phyloP scores from a whole-genome alignment of 2,329 filamentous ascomycete species.

The Emergomyces africanus region DNA sequence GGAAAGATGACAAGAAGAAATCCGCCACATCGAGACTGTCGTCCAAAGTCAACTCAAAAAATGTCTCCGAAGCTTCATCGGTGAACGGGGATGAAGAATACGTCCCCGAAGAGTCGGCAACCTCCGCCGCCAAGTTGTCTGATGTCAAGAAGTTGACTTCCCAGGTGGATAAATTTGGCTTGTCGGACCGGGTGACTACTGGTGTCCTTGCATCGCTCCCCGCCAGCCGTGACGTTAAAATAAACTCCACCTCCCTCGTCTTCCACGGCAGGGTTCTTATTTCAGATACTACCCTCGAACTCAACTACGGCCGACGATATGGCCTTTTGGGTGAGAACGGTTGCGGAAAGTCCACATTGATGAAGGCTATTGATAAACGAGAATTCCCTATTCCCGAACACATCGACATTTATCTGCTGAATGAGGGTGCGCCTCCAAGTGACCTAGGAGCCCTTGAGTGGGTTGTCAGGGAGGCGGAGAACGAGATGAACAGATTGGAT shows the following conservation, averaged over 20 bases:
- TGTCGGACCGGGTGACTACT: constrained; percentile 96
- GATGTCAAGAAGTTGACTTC: constrained; percentile 77
- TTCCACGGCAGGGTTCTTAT: constrained; percentile 98
- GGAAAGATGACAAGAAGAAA: constrained; percentile 65
- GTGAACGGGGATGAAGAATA: constrained; percentile 62
- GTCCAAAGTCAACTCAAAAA: constrained; percentile 54
- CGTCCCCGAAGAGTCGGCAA: constrained; percentile 56
- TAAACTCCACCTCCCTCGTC: constrained; percentile 81
- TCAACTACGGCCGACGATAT: constrained; percentile 86
- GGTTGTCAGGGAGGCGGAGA: constrained; percentile 91
- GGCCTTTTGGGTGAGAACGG: constrained; percentile 97
- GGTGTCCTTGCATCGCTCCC: constrained; percentile 81
- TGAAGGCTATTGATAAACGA: constrained; percentile 86
- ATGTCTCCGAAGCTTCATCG: constrained; percentile 49
- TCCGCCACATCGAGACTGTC: constrained; percentile 58
- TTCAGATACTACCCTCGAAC: constrained; percentile 83
- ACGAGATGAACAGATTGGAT: constrained; percentile 83
- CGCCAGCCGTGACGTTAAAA: constrained; percentile 89
- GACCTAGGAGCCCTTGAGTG: constrained; percentile 90
- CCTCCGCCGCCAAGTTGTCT: constrained; percentile 58
- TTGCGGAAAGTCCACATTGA: constrained; percentile 94
- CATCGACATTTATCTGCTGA: constrained; percentile 95
- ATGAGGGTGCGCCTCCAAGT: constrained; percentile 84
- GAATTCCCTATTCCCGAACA: constrained; percentile 95
- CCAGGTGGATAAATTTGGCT: constrained; percentile 90